These are phyloP conservation scores for Plasmodium cynomolgi DNA, from an alignment of 169 alveolate genomes.

Conservation along the genomic window DNA sequence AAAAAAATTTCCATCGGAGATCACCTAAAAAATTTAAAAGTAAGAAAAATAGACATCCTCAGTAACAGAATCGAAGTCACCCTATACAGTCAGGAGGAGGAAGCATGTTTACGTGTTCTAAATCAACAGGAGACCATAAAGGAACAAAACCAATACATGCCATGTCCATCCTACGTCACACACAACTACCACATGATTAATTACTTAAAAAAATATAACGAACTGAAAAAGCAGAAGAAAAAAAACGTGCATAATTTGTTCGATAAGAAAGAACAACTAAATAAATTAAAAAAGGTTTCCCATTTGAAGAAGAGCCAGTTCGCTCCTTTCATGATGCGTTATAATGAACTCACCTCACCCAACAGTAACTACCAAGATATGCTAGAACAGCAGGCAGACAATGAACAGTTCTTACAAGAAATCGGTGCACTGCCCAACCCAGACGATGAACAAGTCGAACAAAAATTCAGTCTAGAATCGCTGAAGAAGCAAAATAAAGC, in stretches of 20 bases:
- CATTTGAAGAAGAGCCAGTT: slow-evolving; percentile 33
- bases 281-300: slow-evolving; percentile 11
- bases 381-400: slow-evolving; percentile 45
- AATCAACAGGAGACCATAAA: slow-evolving; percentile 50
- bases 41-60: slow-evolving; percentile 38
- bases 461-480: not conserved
- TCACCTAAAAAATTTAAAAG: slow-evolving; percentile 42
- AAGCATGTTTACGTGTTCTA: slow-evolving; percentile 55
- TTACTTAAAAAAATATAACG: slow-evolving; percentile 42
- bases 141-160: slow-evolving; percentile 71
- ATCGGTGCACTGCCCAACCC: not conserved
- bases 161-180: slow-evolving; percentile 27
- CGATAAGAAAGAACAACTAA: slow-evolving; percentile 49
- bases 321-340: slow-evolving; percentile 18
- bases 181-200: slow-evolving; percentile 59
- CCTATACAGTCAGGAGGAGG: slow-evolving; percentile 22
- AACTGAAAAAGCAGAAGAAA: slow-evolving; percentile 52
- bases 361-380: slow-evolving; percentile 41
- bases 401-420: slow-evolving; percentile 30
- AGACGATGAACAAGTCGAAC: not conserved
- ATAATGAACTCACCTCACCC: slow-evolving; percentile 46
- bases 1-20: slow-evolving; percentile 36
- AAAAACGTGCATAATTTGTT: slow-evolving; percentile 62
- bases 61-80: slow-evolving; percentile 55
- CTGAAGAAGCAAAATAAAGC: slow-evolving; percentile 35